A percentile compares a stretch with the other conserved stretches of the same genome.
Evolutionary conservation across 2,329 filamentous ascomycete species (phyloP).

Genomic region (Berkeleyomyces rouxiae): DNA sequence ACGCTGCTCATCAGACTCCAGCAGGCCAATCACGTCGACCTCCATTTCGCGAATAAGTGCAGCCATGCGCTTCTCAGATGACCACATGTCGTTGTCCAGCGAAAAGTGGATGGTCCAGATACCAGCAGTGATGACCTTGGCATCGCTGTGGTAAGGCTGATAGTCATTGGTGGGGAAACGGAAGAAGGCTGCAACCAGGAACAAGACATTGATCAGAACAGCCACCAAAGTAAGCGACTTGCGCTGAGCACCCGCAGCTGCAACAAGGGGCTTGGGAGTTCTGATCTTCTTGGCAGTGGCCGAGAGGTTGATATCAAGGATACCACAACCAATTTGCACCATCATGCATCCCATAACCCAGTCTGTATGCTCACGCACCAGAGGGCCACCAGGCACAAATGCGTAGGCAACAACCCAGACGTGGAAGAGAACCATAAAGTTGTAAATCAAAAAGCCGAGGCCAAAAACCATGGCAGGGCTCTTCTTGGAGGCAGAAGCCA

Average conservation of each 20-base stretch:
- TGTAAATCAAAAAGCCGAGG: constrained; percentile 77
- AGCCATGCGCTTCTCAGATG: constrained; percentile 83
- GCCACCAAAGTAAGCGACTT: constrained; percentile 43
- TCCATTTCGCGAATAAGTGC: constrained; percentile 87
- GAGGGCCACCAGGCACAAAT: constrained; percentile 84
- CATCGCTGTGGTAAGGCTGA: constrained; percentile 71
- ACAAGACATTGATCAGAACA: constrained; percentile 60
- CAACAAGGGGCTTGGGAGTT: constrained; percentile 11
- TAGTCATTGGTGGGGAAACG: constrained; percentile 91
- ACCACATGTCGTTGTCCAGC: constrained; percentile 98
- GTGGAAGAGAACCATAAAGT: constrained; percentile 88
- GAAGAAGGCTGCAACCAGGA: constrained; percentile 65
- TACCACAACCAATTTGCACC: constrained; percentile 66
- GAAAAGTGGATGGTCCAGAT: constrained; percentile 99
- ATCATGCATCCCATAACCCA: constrained; percentile 87
- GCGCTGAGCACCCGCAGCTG: constrained; percentile 25
- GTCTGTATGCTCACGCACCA: constrained; percentile 86
- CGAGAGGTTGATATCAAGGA: constrained; percentile 49
- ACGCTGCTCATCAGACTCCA: constrained; percentile 84
- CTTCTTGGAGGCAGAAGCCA: constrained; percentile 60
- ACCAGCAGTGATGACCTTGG: constrained; percentile 77
- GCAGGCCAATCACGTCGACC: constrained; percentile 86
- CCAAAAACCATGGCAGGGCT: constrained; percentile 70
- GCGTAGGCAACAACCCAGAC: constrained; percentile 98
- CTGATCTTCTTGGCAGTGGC: constrained; percentile 21